phyloP scores from a whole-genome alignment of 75 land plant species.

The Pinus taeda region DNA sequence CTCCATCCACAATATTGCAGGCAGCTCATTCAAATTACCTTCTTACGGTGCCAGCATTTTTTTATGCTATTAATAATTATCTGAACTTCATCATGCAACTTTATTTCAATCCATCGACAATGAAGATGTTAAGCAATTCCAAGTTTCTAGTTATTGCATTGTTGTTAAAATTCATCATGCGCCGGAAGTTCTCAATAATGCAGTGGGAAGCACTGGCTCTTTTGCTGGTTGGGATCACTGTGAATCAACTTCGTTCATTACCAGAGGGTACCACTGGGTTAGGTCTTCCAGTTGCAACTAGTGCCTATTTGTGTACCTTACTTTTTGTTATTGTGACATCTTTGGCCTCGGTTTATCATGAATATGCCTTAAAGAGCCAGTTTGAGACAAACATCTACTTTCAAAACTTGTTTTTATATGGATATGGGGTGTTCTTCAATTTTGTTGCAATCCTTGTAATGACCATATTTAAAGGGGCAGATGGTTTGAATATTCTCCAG shows the following conservation, averaged over 20 bases:
- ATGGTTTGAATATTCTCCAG: no score
- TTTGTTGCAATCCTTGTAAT: slow-evolving; percentile 62
- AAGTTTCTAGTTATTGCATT: slow-evolving; percentile 71
- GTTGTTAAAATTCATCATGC: slow-evolving; percentile 83
- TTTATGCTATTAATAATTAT: slow-evolving; percentile 97
- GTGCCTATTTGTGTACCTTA: slow-evolving; percentile 82
- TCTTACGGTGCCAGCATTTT: slow-evolving; percentile 87
- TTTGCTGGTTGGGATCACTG: slow-evolving; percentile 90
- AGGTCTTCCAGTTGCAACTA: slow-evolving; percentile 72
- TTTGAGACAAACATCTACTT: slow-evolving; percentile 98
- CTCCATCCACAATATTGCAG: slow-evolving; percentile 75
- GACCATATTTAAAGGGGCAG: slow-evolving; percentile 50
- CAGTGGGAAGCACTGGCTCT: slow-evolving; percentile 99
- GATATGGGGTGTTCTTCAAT: slow-evolving; percentile 96
- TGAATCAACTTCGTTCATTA: slow-evolving; percentile 82
- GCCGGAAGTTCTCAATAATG: slow-evolving; percentile 76
- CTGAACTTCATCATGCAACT: slow-evolving; percentile 47
- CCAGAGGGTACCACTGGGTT: slow-evolving; percentile 73
- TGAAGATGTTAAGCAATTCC: no score
- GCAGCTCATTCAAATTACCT: slow-evolving; percentile 85
- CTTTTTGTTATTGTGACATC: slow-evolving; percentile 94
- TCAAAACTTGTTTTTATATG: no score
- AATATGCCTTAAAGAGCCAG: slow-evolving; percentile 96
- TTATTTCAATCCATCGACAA: no score
- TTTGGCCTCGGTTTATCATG: slow-evolving; percentile 93